A percentile compares a stretch with the other conserved stretches of the same genome.
Evolutionary conservation across 2,329 filamentous ascomycete genomes (phyloP).

Genomic region (Juglanconis oblonga): DNA sequence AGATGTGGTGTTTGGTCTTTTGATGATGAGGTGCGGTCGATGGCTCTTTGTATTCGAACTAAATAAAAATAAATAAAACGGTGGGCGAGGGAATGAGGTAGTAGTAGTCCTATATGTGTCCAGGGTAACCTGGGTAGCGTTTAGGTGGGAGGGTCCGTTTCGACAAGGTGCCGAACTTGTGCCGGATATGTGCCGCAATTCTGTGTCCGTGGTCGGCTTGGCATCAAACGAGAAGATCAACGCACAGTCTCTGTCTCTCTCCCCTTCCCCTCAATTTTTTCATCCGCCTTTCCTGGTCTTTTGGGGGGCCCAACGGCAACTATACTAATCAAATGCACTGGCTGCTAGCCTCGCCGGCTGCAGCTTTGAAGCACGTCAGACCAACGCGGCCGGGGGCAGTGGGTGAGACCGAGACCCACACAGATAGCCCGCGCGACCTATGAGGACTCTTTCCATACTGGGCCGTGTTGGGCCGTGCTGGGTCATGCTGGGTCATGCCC

Average conservation of each 20-base stretch:
- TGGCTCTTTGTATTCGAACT: background rate
- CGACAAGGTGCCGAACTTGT: background rate
- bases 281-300: background rate
- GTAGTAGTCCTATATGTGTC: background rate
- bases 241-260: background rate
- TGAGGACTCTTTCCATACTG: background rate
- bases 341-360: background rate
- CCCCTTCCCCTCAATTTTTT: background rate
- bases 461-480: no score
- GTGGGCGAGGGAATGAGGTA: background rate
- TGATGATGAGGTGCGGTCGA: background rate
- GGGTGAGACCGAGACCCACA: background rate
- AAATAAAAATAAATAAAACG: background rate
- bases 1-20: background rate
- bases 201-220: background rate
- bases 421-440: background rate
- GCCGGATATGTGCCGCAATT: background rate
- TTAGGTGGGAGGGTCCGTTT: background rate
- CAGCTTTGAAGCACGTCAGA: background rate
- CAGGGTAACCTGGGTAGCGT: background rate
- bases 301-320: no score
- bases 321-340: background rate
- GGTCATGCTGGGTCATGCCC: background rate
- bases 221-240: background rate
- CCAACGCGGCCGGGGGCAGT: background rate